phyloP scores from a whole-genome alignment of 768 basidiomycete genomes.

The Leucocoprinus birnbaumii region DNA sequence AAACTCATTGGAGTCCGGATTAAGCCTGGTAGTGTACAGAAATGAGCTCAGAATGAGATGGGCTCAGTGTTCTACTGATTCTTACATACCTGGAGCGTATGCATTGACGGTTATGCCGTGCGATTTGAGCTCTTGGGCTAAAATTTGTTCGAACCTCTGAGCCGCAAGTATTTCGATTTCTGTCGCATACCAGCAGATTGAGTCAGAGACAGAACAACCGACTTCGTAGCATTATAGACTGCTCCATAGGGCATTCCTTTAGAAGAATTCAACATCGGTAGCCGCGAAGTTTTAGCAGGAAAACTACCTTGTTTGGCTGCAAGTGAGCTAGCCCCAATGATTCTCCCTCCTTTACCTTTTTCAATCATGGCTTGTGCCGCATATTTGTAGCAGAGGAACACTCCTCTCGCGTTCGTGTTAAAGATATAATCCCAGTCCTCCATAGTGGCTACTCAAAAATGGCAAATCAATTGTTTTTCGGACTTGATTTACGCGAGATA shows the following conservation, averaged over 20 bases:
- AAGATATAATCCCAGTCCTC: constrained; percentile 32
- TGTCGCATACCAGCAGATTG: constrained; percentile 33
- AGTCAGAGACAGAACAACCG: constrained; percentile 36
- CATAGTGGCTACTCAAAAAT: constrained; percentile 8
- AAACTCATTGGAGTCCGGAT: no score
- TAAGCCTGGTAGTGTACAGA: no score
- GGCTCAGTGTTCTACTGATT: no score
- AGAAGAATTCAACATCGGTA: no score
- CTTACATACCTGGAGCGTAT: constrained; percentile 34
- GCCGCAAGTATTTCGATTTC: not conserved
- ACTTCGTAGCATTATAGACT: constrained; percentile 33
- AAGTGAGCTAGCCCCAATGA: constrained; percentile 43
- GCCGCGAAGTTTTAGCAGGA: not conserved
- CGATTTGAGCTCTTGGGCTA: constrained; percentile 33
- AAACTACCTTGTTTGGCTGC: constrained; percentile 25
- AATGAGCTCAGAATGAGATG: no score
- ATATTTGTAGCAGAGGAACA: constrained; percentile 62
- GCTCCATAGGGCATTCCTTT: not conserved
- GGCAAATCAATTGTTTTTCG: no score
- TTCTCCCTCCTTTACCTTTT: constrained; percentile 49
- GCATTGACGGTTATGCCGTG: constrained; percentile 41
- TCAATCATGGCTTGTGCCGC: constrained; percentile 63
- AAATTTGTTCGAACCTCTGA: not conserved
- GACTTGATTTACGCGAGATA: no score
- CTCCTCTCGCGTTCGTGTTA: constrained; percentile 52